Evolutionary conservation across 164 flowering plant species (phyloP).

Genomic region (Berberis thunbergii): DNA sequence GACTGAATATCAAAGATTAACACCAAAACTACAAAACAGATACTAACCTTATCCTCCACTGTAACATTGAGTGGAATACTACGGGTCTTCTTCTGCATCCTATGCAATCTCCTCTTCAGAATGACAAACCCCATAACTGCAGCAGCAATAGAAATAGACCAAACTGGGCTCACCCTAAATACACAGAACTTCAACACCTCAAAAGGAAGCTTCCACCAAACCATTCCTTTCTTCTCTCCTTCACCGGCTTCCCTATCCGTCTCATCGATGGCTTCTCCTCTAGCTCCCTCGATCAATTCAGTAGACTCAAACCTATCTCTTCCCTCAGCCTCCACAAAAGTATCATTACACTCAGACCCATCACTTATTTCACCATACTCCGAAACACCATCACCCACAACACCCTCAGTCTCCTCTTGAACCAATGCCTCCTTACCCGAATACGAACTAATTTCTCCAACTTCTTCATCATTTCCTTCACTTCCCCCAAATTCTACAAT

Average conservation of each 20-base stretch:
- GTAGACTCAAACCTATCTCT: not conserved
- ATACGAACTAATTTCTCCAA: not conserved
- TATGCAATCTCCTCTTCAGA: conserved; percentile 59
- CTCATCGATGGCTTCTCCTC: not conserved
- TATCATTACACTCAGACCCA: not conserved
- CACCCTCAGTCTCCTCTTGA: not conserved
- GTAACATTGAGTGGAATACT: conserved; percentile 61
- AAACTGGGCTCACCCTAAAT: conserved; percentile 61
- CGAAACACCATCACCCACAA: not conserved
- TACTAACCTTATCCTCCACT: conserved; percentile 77
- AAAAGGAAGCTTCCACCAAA: conserved; percentile 88
- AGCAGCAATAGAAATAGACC: conserved; percentile 80
- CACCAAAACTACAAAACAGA: not conserved
- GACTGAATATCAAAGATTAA: not conserved
- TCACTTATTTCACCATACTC: not conserved
- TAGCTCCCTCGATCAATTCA: not conserved
- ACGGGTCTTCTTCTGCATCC: conserved; percentile 53
- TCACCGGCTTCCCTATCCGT: conserved; percentile 8
- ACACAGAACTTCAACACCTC: conserved; percentile 65
- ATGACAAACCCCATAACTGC: conserved; percentile 68
- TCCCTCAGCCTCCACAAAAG: not conserved
- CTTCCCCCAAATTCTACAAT: conserved; percentile 11
- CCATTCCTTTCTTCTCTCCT: conserved; percentile 28
- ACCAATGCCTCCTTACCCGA: not conserved
- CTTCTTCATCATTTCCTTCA: not conserved